Evolutionary conservation across 495 filamentous ascomycete genomes (phyloP), one percentile per base, ranked within the genome.

Genomic region (Apodospora peruviana): DNA sequence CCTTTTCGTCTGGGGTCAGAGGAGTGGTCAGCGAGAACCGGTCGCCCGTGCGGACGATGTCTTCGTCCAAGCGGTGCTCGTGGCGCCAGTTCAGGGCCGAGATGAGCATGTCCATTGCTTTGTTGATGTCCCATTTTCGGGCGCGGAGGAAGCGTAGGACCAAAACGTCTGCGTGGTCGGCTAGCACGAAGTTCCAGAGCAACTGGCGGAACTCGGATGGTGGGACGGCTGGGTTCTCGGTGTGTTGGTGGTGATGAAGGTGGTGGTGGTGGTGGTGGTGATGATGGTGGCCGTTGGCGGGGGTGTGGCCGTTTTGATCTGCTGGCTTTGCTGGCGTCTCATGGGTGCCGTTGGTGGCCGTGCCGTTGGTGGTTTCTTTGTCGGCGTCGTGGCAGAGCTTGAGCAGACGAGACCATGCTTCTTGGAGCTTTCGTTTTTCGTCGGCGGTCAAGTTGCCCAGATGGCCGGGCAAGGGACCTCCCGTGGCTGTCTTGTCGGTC

Each of bases 41-140:
- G 16, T 98, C 93, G 37, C 93, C 93, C 17, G 81, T 79, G 35
- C 58, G 60, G 74, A 97, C 87, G 43, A 98, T 81, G 59, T 90
- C 88, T 44, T 86, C 82, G 59, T 95, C 85, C 9, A 96, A 87
- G 48, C 87, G 82, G 62, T 89, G 81, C 50, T 94, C 90, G 50
- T 75, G 70, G 51, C 93, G 80, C 93, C 93, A 98, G 61, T 86
- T 84, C 77, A 96, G 89, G 2, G 93, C 95, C 5, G 88, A 86
- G 23, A 97, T 78, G 64, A 96, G 64, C 93, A 98, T 98, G 49
- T 95, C 79, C 11, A 98, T 73, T 18, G 93, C 91, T 56, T 87
- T 88, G 40, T 96, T 85, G 22, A 94, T 80, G 62, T 98, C 87
- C 93, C 93, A 98, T 68, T 97, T 98, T 32, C 93, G 79, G 9